Evolutionary conservation across 768 basidiomycete species (phyloP), one percentile per base, ranked within the genome.

Genomic region (Calocera viscosa): DNA sequence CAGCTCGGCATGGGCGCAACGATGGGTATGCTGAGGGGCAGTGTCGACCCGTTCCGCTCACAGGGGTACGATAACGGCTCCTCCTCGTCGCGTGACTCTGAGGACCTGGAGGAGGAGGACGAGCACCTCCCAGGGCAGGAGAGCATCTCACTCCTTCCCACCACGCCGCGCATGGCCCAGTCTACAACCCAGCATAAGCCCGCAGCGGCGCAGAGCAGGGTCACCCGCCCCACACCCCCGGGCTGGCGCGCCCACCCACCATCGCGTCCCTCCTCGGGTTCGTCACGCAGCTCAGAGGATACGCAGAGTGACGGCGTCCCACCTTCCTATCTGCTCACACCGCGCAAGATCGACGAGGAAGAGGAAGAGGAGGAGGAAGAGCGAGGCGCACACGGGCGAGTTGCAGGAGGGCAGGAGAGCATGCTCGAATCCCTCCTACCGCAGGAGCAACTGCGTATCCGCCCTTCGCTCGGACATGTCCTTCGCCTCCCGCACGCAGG

Each of bases 271-370:
- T 26, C 24, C 11, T 60, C 53, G 2, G 11, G 7, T 5, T 60
- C 53, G 14, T 32, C 26, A 2, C 7, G 53, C 2, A 32, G 30
- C 22, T 5, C 26, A 10, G 53, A 32, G 8, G 53, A 60, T 7
- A 30, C 53, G 53, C 2, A 30, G 43, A 47, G 43, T 19, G 53
- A 60, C 30, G 53, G 53, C 19, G 53, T 60, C 24, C 53, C 53
- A 10, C 53, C 53, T 32, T 60, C 53, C 53, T 60, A 60, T 26
- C 53, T 60, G 11, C 30, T 60, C 53, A 60, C 53, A 32, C 53
- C 53, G 16, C 53, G 30, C 14, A 60, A 60, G 53, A 26, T 60
- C 14, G 53, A 60, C 53, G 53, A 60, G 53, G 2, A 5, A 2
- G 53, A 60, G 2, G 2, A 2, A 10, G 53, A 60, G 16, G 53